These are phyloP conservation scores for Claviceps paspali DNA, from an alignment of 2,329 filamentous ascomycete genomes.

Conservation along the genomic window DNA sequence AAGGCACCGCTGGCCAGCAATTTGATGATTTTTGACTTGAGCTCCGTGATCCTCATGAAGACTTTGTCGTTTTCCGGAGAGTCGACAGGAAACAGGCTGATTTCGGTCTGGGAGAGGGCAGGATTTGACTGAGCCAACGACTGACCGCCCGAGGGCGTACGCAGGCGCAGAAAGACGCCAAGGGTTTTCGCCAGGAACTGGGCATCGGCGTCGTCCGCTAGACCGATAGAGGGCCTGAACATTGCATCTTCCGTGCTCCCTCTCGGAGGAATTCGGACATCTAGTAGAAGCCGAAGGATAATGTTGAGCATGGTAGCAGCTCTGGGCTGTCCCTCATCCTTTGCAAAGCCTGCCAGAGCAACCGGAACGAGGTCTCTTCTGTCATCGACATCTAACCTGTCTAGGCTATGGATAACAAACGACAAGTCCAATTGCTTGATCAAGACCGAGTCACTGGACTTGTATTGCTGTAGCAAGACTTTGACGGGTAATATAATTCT, in stretches of 20 bases:
- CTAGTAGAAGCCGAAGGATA: conserved; percentile 59
- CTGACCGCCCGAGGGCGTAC: conserved; percentile 15
- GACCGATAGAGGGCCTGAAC: conserved; percentile 49
- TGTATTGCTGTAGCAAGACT: conserved; percentile 80
- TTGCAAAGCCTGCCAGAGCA: conserved; percentile 17
- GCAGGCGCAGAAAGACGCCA: conserved; percentile 49
- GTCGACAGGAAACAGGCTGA: conserved; percentile 16
- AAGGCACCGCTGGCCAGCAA: conserved; percentile 80
- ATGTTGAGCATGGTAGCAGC: conserved; percentile 62
- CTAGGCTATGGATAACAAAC: conserved; percentile 71
- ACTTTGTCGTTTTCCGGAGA: conserved; percentile 48
- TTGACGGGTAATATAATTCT: conserved; percentile 68
- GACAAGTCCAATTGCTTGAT: conserved; percentile 79
- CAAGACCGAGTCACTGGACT: conserved; percentile 53
- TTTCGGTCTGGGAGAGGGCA: conserved; percentile 16
- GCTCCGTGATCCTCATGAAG: conserved; percentile 23
- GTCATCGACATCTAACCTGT: conserved; percentile 37
- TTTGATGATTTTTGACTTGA: conserved; percentile 43
- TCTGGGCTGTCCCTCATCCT: conserved; percentile 16
- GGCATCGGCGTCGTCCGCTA: conserved; percentile 54
- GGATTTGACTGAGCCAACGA: conserved; percentile 19
- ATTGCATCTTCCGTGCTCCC: conserved; percentile 64
- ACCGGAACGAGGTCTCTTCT: conserved; percentile 57
- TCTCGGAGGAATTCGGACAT: conserved; percentile 55
- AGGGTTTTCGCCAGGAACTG: conserved; percentile 60